Percentiles rank a stretch among this genome's conserved stretches.
Evolutionary conservation across 2,329 filamentous ascomycete genomes (phyloP).

Genomic region (Talaromyces sp.): DNA sequence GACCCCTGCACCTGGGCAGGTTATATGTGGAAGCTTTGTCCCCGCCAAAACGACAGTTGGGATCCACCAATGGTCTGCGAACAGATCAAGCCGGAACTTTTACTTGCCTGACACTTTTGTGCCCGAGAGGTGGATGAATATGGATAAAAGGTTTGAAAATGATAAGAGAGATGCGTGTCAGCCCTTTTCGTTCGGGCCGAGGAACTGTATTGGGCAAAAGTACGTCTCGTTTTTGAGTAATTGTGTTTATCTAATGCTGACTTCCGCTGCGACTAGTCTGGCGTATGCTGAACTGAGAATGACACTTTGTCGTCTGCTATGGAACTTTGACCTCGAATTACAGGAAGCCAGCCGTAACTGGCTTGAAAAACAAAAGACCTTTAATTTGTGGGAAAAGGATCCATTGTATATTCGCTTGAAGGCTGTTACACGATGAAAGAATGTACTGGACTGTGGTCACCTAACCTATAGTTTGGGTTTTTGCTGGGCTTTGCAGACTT

Average conservation of each 20-base stretch:
- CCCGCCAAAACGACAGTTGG: background rate
- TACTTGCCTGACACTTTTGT: background rate
- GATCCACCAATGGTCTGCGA: background rate
- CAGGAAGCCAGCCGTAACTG: slow-evolving; percentile 1
- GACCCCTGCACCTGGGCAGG: background rate
- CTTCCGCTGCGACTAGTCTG: background rate
- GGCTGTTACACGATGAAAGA: background rate
- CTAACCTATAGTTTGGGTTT: background rate
- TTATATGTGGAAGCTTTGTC: background rate
- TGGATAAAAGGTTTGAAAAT: slow-evolving; percentile 32
- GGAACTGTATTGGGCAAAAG: slow-evolving; percentile 53
- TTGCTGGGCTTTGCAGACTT: slow-evolving; percentile 41
- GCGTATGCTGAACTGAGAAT: slow-evolving; percentile 10
- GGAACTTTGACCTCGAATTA: slow-evolving; percentile 11
- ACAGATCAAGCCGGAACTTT: background rate
- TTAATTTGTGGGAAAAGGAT: slow-evolving; percentile 7
- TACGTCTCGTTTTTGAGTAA: background rate
- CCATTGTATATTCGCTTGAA: slow-evolving; percentile 1
- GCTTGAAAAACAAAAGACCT: slow-evolving; percentile 8
- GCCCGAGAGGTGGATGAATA: background rate
- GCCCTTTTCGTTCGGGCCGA: slow-evolving; percentile 48
- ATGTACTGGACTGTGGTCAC: background rate
- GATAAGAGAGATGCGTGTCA: slow-evolving; percentile 47
- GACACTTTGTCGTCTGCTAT: slow-evolving; percentile 5
- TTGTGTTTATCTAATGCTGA: background rate